Evolutionary conservation across 441 rosid species (phyloP), one percentile per base, ranked within the genome.

Genomic region (Lepidium campestre): DNA sequence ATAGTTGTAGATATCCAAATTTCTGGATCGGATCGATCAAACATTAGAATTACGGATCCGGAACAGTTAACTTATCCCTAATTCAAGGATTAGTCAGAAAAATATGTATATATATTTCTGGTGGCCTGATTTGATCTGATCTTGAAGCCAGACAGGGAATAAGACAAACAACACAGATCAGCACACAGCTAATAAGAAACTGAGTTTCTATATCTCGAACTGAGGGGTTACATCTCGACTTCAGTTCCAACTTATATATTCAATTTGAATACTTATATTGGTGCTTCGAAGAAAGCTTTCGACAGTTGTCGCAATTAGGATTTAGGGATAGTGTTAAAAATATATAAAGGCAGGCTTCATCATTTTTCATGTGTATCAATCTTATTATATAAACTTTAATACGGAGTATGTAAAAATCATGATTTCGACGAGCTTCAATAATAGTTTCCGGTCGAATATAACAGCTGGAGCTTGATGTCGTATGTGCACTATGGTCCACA

Each of bases 381-480:
- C 42, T 40, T 10, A 20, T 40, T 10, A 20, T 48, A 9, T 34
- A 34, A 34, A n/a, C 12, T 32, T 18, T 17, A 19, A 22, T 22
- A n/a, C n/a, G n/a, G n/a, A n/a, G n/a, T n/a, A 44, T 42, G 7
- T 44, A 34, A 32, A 4, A 34, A 70, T 32, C 46, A 70, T 70
- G 37, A 5, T 32, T 34, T 11, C 31, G 58, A 68, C 14, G 31
- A 25, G 65, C 57, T 46, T 57, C 12, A 32, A 48, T 18, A 18
- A 47, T 20, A 48, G 23, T 23, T 32, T 42, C 17, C 5, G 29
- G 25, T 34, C 56, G 62, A 53, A 62, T 53, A 62, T 62, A 42
- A 61, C 47, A 70, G 74, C 62, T 70, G 68, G 54, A 32, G 39
- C 41, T 44, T 22, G 31, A 10, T 62, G 68, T 70, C 68, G 32